Conservation (phyloP, 1,284 basidiomycete species). For the Schizophyllum commune region DNA sequence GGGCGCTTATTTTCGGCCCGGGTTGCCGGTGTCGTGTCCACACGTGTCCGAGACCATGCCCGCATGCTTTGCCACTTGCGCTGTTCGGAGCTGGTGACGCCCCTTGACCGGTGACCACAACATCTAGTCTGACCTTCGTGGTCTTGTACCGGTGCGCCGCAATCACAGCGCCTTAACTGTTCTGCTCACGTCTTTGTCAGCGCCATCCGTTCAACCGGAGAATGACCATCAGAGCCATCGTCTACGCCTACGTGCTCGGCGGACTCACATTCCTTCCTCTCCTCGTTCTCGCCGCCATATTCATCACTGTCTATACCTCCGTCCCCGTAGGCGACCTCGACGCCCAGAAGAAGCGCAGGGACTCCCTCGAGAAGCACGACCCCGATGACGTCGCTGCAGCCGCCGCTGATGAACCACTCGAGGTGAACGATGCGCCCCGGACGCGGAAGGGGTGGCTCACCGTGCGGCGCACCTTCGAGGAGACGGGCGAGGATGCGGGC, state of each 20-base stretch:
- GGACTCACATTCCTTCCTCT: slow-evolving; percentile 83
- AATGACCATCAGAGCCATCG: slow-evolving; percentile 58
- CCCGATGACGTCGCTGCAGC: slow-evolving; percentile 13
- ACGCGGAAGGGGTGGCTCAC: slow-evolving; percentile 81
- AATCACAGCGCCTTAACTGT: neutral
- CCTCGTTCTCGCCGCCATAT: slow-evolving; percentile 46
- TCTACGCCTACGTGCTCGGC: slow-evolving; percentile 81
- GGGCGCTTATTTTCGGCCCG: neutral
- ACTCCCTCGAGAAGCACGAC: slow-evolving; percentile 22
- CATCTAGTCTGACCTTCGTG: neutral
- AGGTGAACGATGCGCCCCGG: slow-evolving; percentile 50
- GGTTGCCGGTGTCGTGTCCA: neutral
- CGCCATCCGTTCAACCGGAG: neutral
- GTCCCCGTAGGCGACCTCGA: slow-evolving; percentile 61
- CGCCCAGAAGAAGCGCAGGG: slow-evolving; percentile 33
- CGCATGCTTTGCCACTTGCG: neutral
- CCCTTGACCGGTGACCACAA: neutral
- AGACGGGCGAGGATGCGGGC: slow-evolving; percentile 48
- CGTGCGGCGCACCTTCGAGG: slow-evolving; percentile 74
- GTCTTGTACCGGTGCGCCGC: neutral
- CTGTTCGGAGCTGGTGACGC: neutral
- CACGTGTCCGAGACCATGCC: neutral
- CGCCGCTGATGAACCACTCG: slow-evolving; percentile 19
- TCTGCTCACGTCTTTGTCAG: neutral
- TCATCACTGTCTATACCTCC: slow-evolving; percentile 67